Conservation (phyloP, 2,329 filamentous ascomycete genomes). For the Diaporthe sp. region DNA sequence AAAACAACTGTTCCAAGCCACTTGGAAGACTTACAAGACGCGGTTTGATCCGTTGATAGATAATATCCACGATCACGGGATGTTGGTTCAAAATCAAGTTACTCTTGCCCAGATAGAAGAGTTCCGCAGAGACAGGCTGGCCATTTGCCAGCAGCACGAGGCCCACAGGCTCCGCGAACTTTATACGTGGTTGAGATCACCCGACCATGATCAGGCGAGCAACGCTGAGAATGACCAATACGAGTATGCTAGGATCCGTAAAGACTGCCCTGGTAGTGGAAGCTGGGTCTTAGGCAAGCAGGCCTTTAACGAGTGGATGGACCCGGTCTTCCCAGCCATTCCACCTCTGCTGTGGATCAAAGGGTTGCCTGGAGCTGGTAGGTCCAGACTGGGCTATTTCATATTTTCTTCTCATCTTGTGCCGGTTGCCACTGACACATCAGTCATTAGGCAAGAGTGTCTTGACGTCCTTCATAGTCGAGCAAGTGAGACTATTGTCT, state of each 20-base stretch:
- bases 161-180: conserved; percentile 37
- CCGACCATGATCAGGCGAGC: background rate
- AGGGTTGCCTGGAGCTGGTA: conserved; percentile 57
- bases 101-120: conserved; percentile 46
- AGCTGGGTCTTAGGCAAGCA: conserved; percentile 49
- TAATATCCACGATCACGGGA: conserved; percentile 47
- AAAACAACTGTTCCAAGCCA: conserved; percentile 49
- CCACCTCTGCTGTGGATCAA: conserved; percentile 53
- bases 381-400: background rate
- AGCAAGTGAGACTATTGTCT: conserved; percentile 45
- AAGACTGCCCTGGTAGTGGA: conserved; percentile 43
- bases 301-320: conserved; percentile 46
- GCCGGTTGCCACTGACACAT: background rate
- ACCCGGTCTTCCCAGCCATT: conserved; percentile 39
- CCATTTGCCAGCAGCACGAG: background rate
- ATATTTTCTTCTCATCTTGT: background rate
- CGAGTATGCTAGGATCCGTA: conserved; percentile 37
- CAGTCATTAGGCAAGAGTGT: conserved; percentile 42
- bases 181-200: conserved; percentile 38
- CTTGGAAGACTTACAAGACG: conserved; percentile 50
- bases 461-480: conserved; percentile 54
- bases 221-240: conserved; percentile 19
- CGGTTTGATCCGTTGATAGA: conserved; percentile 48
- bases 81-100: conserved; percentile 49
- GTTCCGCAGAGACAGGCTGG: background rate